Base-by-base conservation (phyloP, 2,329 filamentous ascomycete genomes). In the Herpotrichia juniperi region DNA sequence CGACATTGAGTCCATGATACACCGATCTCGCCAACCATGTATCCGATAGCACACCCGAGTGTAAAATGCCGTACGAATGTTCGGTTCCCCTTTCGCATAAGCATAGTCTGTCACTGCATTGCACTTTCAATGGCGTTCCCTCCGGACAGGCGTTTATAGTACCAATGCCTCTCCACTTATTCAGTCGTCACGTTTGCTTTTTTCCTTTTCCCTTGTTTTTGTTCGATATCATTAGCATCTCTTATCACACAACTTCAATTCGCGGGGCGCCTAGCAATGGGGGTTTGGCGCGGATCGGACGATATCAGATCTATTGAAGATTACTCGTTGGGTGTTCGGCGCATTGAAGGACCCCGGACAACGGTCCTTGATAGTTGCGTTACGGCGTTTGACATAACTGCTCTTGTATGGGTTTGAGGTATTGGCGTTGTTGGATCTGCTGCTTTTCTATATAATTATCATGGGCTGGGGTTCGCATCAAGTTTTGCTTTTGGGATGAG, bases 61-160 rank as follows among this genome's bases (percentile, higher is more conserved):
- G n/a, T n/a, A n/a, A n/a, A n/a, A n/a, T n/a, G n/a, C n/a, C n/a
- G n/a, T n/a, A 14, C 21, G 19, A 16, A 40, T n/a, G 7, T 7
- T 40, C 25, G 21, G 37, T 11, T 25, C 25, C 21, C 16, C 37
- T 40, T 40, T 39, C 40, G 54, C 61, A 61, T 53, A 24, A 60
- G 47, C 51, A 52, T 56, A 43, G 35, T 34, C 53, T 39, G 26
- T 28, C 26, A 35, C 37, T 40, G 51, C 53, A 61, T 57, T 61
- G 62, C 65, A 68, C 67, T 40, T 52, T 56, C 50, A 24, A 12
- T 39, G 65, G 62, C 55, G 61, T 67, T 68, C 42, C 40, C 21
- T 19, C 50, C 17, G 25, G 54, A 32, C 37, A 28, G 63, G 63
- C 57, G 63, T 64, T 16, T 11, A 12, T 10, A n/a, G 37, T 40